Conservation (phyloP, 306 rosid genomes). For the Luffa acutangula region DNA sequence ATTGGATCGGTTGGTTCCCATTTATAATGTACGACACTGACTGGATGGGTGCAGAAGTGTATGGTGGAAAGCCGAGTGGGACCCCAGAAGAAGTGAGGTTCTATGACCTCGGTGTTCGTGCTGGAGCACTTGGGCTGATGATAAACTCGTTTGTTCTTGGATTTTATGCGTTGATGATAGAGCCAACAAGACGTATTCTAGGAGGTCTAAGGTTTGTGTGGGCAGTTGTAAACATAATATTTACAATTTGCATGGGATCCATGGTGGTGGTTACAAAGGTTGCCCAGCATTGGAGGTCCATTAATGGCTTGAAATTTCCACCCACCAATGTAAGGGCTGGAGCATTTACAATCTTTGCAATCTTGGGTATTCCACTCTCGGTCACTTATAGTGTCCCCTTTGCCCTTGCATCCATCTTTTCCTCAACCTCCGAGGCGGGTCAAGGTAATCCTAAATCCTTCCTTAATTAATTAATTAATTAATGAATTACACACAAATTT, state of each 20-base stretch:
- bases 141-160: constrained; percentile 64
- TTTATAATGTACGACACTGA: constrained; percentile 81
- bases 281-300: constrained; percentile 22
- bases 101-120: constrained; percentile 57
- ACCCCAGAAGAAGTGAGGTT: constrained; percentile 23
- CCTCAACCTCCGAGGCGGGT: constrained; percentile 58
- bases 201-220: constrained; percentile 68
- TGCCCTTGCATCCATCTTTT: constrained; percentile 87
- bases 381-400: constrained; percentile 74
- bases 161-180: constrained; percentile 38
- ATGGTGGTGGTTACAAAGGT: constrained; percentile 57
- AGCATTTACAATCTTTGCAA: constrained; percentile 57
- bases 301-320: constrained; percentile 20
- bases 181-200: constrained; percentile 32
- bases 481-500: too few species aligned
- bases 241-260: constrained; percentile 32
- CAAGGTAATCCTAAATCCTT: too few species aligned
- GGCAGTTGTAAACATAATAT: constrained; percentile 68
- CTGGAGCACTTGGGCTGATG: constrained; percentile 71
- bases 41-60: constrained; percentile 93
- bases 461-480: too few species aligned
- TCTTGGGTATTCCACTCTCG: constrained; percentile 66
- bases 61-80: constrained; percentile 38
- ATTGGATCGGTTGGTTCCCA: constrained; percentile 92
- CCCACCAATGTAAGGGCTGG: constrained; percentile 32